phyloP scores from a whole-genome alignment of 1,284 basidiomycete species.

The Vanrija sp. region DNA sequence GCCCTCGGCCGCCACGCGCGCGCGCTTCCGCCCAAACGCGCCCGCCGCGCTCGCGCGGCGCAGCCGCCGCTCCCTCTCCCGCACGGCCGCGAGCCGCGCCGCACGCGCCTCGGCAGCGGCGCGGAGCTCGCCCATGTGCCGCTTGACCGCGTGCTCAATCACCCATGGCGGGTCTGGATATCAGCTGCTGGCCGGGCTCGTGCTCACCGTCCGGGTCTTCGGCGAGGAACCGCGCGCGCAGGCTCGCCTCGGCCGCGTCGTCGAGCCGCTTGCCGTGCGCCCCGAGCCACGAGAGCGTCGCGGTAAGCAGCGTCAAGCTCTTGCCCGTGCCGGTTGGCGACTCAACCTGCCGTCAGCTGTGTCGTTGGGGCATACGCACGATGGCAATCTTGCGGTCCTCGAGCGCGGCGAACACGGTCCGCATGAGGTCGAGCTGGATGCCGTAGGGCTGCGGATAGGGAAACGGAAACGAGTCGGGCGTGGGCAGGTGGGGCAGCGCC shows the following conservation, averaged over 20 bases:
- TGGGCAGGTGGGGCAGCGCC: conserved; percentile 44
- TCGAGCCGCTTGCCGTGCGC: conserved; percentile 45
- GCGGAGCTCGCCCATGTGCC: conserved; percentile 61
- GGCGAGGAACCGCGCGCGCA: conserved; percentile 28
- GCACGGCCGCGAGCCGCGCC: conserved; percentile 59
- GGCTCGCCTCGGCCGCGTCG: conserved; percentile 20
- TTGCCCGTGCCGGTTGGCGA: conserved; percentile 89
- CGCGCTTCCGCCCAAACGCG: conserved; percentile 18
- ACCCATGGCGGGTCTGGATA: conserved; percentile 70
- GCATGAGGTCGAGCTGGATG: conserved; percentile 88
- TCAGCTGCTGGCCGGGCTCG: not conserved
- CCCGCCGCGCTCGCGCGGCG: conserved; percentile 7
- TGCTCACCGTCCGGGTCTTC: conserved; percentile 38
- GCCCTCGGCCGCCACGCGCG: conserved; percentile 4
- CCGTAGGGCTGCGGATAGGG: conserved; percentile 77
- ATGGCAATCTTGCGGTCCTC: conserved; percentile 71
- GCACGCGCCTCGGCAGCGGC: conserved; percentile 62
- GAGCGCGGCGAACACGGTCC: conserved; percentile 73
- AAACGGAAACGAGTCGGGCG: conserved; percentile 68
- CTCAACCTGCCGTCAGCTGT: conserved; percentile 54
- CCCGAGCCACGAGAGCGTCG: conserved; percentile 72
- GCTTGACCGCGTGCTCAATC: conserved; percentile 66
- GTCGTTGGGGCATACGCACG: conserved; percentile 13
- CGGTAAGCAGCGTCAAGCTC: conserved; percentile 75
- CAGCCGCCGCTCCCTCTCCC: conserved; percentile 60